phyloP scores from a whole-genome alignment of 176 grass and related monocot genomes.

The Musa troglodytarum region DNA sequence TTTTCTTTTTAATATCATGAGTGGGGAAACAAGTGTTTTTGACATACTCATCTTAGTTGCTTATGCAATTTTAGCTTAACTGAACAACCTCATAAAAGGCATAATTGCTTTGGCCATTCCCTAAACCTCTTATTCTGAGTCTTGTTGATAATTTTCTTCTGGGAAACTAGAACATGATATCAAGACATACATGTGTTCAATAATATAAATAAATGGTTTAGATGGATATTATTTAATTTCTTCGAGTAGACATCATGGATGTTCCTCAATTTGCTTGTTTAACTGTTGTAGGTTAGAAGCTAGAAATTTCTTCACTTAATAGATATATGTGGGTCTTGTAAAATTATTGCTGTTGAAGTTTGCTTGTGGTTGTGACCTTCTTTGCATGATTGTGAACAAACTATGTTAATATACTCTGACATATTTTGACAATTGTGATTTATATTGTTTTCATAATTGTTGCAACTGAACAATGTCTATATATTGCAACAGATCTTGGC shows the following conservation, averaged over 20 bases:
- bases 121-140: neutral
- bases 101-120: too few relatives aligned
- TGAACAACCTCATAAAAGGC: neutral
- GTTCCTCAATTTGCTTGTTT: neutral
- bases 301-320: too few relatives aligned
- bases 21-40: neutral
- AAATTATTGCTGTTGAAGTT: neutral
- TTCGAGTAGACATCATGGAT: neutral
- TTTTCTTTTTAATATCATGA: neutral
- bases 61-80: neutral
- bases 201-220: neutral
- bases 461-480: neutral
- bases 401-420: neutral
- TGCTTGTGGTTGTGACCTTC: neutral
- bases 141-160: neutral
- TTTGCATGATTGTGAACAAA: neutral
- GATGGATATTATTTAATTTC: neutral
- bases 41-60: neutral
- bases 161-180: neutral
- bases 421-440: neutral
- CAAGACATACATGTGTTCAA: neutral
- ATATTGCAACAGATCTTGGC: slow-evolving; percentile 50
- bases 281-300: neutral
- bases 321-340: neutral
- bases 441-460: neutral